These are phyloP conservation scores for Phytopythium boreale DNA, from an alignment of 352 stramenopile genomes.

Conservation along the genomic window DNA sequence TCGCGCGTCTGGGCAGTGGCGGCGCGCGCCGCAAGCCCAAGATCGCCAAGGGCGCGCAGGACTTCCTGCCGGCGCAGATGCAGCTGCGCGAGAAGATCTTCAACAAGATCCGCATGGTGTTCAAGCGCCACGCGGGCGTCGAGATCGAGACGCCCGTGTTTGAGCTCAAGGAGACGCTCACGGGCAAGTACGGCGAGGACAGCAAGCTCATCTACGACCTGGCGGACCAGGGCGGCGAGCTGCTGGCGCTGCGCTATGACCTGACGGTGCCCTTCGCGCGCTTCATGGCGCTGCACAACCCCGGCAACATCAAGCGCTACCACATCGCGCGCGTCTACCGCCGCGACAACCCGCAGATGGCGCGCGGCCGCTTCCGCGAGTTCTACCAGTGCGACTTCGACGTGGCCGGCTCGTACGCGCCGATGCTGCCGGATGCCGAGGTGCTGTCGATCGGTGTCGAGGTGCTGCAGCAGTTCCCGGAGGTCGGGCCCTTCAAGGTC, in stretches of 20 bases:
- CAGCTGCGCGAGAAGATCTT: constrained; percentile 96
- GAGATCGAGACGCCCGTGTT: constrained; percentile 99
- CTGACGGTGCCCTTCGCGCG: constrained; percentile 98
- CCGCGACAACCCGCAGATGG: constrained; percentile 94
- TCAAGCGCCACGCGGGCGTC: constrained; percentile 97
- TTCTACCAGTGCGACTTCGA: constrained; percentile 99
- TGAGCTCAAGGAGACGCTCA: constrained; percentile 98
- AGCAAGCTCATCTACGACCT: constrained; percentile 99
- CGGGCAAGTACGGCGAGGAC: constrained; percentile 99
- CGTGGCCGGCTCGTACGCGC: constrained; percentile 93
- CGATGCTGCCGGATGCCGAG: constrained; percentile 97
- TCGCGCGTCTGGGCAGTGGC: constrained; percentile 60
- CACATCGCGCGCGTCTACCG: constrained; percentile 98
- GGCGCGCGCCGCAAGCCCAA: constrained; percentile 81
- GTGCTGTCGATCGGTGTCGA: constrained; percentile 95
- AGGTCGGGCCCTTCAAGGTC: constrained; percentile 92
- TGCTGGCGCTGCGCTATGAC: constrained; percentile 95
- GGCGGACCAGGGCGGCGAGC: constrained; percentile 96
- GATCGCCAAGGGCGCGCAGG: constrained; percentile 91
- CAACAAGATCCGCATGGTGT: constrained; percentile 96
- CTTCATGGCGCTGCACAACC: constrained; percentile 96
- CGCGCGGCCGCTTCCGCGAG: constrained; percentile 95
- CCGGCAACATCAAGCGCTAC: constrained; percentile 98
- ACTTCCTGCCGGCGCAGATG: constrained; percentile 97
- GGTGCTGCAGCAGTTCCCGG: constrained; percentile 81